Conservation (phyloP, 805 yeast species). For the Saccharomyces cerevisiae region DNA sequence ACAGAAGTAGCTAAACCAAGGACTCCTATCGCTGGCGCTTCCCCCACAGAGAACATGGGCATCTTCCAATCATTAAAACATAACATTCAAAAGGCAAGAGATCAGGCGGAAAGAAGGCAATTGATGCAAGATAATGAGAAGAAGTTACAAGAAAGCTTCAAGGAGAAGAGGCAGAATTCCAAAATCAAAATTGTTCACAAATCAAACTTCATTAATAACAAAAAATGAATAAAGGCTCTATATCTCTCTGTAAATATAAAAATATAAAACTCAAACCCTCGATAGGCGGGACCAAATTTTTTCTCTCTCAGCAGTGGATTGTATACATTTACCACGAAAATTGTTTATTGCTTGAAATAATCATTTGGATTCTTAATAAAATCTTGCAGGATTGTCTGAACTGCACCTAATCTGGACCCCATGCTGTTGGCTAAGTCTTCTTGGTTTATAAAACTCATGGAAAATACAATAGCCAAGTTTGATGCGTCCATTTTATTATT, state of each 20-base stretch:
- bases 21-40: conserved; percentile 18
- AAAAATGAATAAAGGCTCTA: background rate
- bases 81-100: conserved; percentile 34
- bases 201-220: conserved; percentile 15
- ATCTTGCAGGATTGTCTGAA: conserved; percentile 44
- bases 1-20: conserved; percentile 47
- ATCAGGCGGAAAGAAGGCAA: conserved; percentile 34
- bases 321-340: background rate
- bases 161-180: conserved; percentile 26
- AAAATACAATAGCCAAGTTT: conserved; percentile 82
- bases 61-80: conserved; percentile 33
- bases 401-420: conserved; percentile 44
- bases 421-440: conserved; percentile 37
- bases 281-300: background rate
- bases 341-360: conserved; percentile 18
- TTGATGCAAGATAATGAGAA: conserved; percentile 31
- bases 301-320: too few species aligned
- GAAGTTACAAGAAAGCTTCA: conserved; percentile 25
- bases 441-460: conserved; percentile 50
- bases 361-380: conserved; percentile 37
- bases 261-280: background rate
- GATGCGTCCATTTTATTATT: conserved; percentile 81
- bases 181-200: conserved; percentile 26
- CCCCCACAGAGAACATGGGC: conserved; percentile 25
- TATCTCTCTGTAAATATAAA: background rate